phyloP scores from a whole-genome alignment of 495 filamentous ascomycete species.

The Penicillium lagena region DNA sequence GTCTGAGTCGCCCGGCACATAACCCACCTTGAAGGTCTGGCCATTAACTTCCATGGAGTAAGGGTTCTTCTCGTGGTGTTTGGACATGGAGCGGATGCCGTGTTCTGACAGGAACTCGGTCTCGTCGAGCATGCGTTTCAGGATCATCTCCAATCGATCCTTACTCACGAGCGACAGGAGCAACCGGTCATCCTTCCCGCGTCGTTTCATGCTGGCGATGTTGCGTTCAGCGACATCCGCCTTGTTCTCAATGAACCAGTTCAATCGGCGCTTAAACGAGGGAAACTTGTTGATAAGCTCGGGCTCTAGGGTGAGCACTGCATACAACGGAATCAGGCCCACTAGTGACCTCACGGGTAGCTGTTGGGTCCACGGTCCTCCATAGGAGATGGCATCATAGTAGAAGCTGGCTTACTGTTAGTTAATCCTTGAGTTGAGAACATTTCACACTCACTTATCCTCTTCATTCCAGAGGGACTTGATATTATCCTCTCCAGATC shows the following conservation, averaged over 20 bases:
- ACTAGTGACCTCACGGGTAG: constrained; percentile 88
- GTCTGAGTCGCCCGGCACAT: constrained; percentile 91
- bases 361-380: constrained; percentile 86
- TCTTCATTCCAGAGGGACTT: constrained; percentile 87
- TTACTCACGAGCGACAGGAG: constrained; percentile 83
- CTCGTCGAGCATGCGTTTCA: constrained; percentile 88
- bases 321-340: constrained; percentile 87
- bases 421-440: background rate
- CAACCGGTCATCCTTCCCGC: constrained; percentile 83
- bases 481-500: constrained; percentile 67
- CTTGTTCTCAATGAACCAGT: constrained; percentile 88
- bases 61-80: constrained; percentile 81
- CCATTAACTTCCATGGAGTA: constrained; percentile 96
- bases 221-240: constrained; percentile 84
- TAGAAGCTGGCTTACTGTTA: constrained; percentile 57
- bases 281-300: constrained; percentile 89
- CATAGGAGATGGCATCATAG: constrained; percentile 96
- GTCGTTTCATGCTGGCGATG: constrained; percentile 80
- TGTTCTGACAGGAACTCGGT: constrained; percentile 86
- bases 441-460: constrained; percentile 49
- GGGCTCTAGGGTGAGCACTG: constrained; percentile 85
- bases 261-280: constrained; percentile 83
- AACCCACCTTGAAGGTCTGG: constrained; percentile 79
- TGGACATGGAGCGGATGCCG: constrained; percentile 91
- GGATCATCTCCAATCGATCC: constrained; percentile 76